Evolutionary conservation across 257 asterid genomes (phyloP).

Genomic region (Avicennia marina): DNA sequence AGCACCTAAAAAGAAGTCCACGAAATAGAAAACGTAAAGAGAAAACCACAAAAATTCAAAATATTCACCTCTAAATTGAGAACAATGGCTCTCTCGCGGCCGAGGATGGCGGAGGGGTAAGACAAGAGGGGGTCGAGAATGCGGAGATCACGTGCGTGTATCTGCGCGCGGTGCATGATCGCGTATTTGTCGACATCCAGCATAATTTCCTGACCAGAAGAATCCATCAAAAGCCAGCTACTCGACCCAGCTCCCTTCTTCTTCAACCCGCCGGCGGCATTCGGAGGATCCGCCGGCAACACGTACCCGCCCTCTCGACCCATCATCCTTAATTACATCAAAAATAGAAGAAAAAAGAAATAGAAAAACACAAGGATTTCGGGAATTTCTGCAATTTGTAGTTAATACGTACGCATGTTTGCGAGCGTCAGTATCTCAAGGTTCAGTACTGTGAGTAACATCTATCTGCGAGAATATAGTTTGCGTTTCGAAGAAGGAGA

Average conservation of each 20-base stretch:
- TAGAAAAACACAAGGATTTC: background rate
- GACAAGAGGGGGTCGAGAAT: slow-evolving; percentile 79
- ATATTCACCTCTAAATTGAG: slow-evolving; percentile 70
- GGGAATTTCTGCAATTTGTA: background rate
- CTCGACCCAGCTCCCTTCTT: slow-evolving; percentile 61
- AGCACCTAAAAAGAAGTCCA: background rate
- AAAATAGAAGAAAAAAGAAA: background rate
- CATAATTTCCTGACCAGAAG: slow-evolving; percentile 48
- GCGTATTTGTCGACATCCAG: slow-evolving; percentile 75
- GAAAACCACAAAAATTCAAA: background rate
- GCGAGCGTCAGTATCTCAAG: background rate
- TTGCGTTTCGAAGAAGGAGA: background rate
- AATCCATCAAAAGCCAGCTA: slow-evolving; percentile 71
- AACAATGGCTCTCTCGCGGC: slow-evolving; percentile 86
- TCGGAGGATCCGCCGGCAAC: slow-evolving; percentile 65
- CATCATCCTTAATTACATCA: slow-evolving; percentile 36
- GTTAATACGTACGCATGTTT: slow-evolving; percentile 11
- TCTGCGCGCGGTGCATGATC: slow-evolving; percentile 89
- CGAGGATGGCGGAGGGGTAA: slow-evolving; percentile 82
- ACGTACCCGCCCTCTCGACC: slow-evolving; percentile 63
- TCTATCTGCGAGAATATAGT: background rate
- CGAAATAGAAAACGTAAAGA: background rate
- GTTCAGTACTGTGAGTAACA: background rate
- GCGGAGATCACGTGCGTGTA: slow-evolving; percentile 90
- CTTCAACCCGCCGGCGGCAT: slow-evolving; percentile 37